Base-by-base conservation (phyloP, 192 early-diverging fungal species). In the Coemansia sp. region DNA sequence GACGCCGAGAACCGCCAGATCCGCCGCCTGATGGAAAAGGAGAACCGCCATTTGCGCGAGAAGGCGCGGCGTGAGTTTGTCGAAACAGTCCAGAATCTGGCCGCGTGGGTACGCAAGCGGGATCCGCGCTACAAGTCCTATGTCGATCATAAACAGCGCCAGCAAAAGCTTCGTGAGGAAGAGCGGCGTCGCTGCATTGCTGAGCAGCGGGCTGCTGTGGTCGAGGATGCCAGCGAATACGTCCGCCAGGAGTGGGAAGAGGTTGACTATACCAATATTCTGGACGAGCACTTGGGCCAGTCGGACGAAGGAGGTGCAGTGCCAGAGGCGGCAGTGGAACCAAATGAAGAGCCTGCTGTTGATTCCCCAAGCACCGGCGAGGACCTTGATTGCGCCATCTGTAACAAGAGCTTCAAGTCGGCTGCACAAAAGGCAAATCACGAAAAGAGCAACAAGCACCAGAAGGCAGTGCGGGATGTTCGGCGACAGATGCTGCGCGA, bases 361-460 rank as follows among this genome's bases (percentile, higher is more conserved):
- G 43, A 36, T 17, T 1, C 17, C 14, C 41, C 8, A 15, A 62
- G 20, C 7, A 44, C 43, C 1, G 80, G 51, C 6, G 75, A 81
- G 5, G 87, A 85, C 10, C 87, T 87, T 34, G 84, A 83, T 38
- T 99, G 96, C 60, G 83, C 87, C 11, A 87, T 86, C 3, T 99
- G 96, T 70, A 82, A 93, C 56, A 97, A 93, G 63, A 68, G 54
- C 26, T 99, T 97, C 72, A 91, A 90, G 54, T 85, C 84, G 18
- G 82, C 87, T 28, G 70, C 84, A 11, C 85, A 95, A 79, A 87
- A 82, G 79, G 75, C 74, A 28, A 96, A 89, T 58, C 96, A 99
- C 61, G 89, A 92, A 53, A 59, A 82, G 58, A 91, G 90, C 40
- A 92, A 90, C 63, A 90, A 90, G 56, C 96, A 99, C 64, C 60